Conservation (phyloP, 306 rosid genomes). For the Glycine soja region DNA sequence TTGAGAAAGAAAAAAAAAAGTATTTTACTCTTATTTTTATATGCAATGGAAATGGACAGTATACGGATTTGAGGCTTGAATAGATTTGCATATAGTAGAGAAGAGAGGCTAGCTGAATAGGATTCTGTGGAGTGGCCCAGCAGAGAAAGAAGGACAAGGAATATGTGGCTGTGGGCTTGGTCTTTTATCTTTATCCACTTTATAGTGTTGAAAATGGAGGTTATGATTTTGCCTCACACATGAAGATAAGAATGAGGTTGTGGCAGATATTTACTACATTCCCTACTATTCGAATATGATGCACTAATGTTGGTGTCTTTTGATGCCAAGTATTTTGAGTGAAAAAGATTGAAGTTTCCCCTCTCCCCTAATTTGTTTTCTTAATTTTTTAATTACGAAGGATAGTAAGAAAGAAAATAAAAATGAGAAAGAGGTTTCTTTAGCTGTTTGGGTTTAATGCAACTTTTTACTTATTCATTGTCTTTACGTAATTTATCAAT, state of each 20-base stretch:
- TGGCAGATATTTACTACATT: constrained; percentile 42
- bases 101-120: too few relatives aligned
- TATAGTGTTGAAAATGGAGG: constrained; percentile 35
- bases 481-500: constrained; percentile 5
- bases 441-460: not conserved
- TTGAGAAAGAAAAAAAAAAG: too few relatives aligned
- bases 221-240: constrained; percentile 50
- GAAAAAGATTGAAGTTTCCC: constrained; percentile 10
- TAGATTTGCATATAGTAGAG: too few relatives aligned
- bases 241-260: constrained; percentile 52
- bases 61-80: not conserved
- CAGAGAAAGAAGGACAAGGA: constrained; percentile 21
- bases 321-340: not conserved
- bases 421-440: not conserved
- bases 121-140: constrained; percentile 25
- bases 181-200: constrained; percentile 27
- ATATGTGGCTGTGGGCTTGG: constrained; percentile 50
- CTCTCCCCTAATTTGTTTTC: not conserved
- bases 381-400: not conserved
- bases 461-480: not conserved
- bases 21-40: too few relatives aligned
- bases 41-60: too few relatives aligned
- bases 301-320: constrained; percentile 19
- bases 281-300: constrained; percentile 18
- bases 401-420: too few relatives aligned